A percentile compares a stretch with the other conserved stretches of the same genome.
Conservation (phyloP, 169 alveolate genomes). For the Plasmodium relictum region DNA sequence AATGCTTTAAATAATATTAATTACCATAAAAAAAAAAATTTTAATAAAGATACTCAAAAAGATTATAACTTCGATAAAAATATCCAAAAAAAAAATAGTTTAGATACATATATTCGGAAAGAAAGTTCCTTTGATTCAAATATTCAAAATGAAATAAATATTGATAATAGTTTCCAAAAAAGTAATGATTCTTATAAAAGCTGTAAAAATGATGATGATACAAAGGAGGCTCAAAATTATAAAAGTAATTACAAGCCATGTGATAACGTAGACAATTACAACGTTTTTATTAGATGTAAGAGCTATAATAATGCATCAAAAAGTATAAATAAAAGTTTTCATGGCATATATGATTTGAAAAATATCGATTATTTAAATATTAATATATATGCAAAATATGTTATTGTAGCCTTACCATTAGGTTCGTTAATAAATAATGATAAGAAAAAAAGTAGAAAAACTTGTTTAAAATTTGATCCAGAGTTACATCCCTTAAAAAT, state of each 20-base stretch:
- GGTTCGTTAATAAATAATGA: constrained; percentile 76
- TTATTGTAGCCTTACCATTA: constrained; percentile 70
- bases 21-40: not conserved
- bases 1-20: constrained; percentile 22
- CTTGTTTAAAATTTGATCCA: constrained; percentile 77
- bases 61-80: not conserved
- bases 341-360: constrained; percentile 60
- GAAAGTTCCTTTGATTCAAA: not conserved
- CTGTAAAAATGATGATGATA: not conserved
- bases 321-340: constrained; percentile 32
- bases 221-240: not conserved
- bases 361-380: constrained; percentile 39
- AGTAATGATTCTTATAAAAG: not conserved
- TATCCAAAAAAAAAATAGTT: not conserved
- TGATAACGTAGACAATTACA: not conserved
- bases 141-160: not conserved
- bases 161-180: not conserved
- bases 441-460: constrained; percentile 12
- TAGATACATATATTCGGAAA: not conserved
- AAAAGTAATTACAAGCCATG: not conserved
- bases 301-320: constrained; percentile 41
- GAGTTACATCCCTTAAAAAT: constrained; percentile 79
- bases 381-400: constrained; percentile 65
- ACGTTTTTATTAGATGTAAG: constrained; percentile 48
- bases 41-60: not conserved